Base-by-base conservation (phyloP, 352 stramenopile species). In the Phytophthora quininea region DNA sequence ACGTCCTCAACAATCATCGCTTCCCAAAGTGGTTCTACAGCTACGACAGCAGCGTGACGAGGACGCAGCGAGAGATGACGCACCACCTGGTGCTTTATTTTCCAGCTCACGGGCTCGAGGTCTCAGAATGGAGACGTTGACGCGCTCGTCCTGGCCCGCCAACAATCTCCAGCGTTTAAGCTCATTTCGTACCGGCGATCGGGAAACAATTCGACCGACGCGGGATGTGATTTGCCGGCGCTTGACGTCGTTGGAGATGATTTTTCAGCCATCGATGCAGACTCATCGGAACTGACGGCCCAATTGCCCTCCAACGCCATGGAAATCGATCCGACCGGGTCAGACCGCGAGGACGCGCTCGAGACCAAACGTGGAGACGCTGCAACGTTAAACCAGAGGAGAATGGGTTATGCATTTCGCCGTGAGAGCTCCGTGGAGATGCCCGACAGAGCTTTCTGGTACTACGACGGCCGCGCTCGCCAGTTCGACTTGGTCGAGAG, bases 11-110 rank as follows among this genome's bases (percentile, higher is more conserved):
- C 68, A 84, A 87, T 37, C 67, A 82, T 31, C 74, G 66, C n/a
- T 84, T 79, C 43, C 76, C 76, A 19, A 78, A 75, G 42, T 88
- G 79, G 76, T 67, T 78, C 47, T 88, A 88, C 62, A 76, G 64
- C 40, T 88, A 84, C 59, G 69, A 83, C 48, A 84, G 76, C 31
- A 80, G 74, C 46, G 58, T 77, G 27, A 88, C 73, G 7, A 69
- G 77, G 47, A 77, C 50, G 15, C 71, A 85, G 49, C 76, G 76
- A 45, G 71, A 80, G 37, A 82, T 84, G 76, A 74, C 68, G 9
- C 79, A 88, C 46, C 66, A 77, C 24, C 47, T 88, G 49, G 70
- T 67, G 9, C 68, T 69, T 9, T 88, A 88, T 88, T 10, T 70
- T 79, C 31, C 62, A 67, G 27, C 52, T 76, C 24, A 58, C 51